Evolutionary conservation across 2,329 filamentous ascomycete species (phyloP).

Genomic region (Aspergillus fumigatus): DNA sequence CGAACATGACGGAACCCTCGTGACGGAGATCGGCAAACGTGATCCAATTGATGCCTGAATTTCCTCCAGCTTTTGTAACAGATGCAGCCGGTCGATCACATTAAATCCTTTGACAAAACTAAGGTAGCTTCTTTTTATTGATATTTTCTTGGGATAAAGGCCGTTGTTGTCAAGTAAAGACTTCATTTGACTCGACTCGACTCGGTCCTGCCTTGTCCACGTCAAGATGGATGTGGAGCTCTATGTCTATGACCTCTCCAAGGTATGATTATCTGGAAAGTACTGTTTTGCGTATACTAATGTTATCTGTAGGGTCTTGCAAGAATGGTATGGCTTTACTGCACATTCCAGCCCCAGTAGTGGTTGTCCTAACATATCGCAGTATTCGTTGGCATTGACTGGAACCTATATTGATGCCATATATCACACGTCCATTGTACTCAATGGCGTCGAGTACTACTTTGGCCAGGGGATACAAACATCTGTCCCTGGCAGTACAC

Average conservation of each 20-base stretch:
- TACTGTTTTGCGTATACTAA: conserved; percentile 15
- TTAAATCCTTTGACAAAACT: background rate
- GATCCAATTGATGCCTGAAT: conserved; percentile 20
- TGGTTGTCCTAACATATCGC: conserved; percentile 12
- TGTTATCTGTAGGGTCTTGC: conserved; percentile 47
- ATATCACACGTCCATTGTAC: conserved; percentile 88
- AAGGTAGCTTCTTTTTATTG: background rate
- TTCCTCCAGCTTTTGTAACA: background rate
- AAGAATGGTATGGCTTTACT: conserved; percentile 39
- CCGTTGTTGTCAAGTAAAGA: background rate
- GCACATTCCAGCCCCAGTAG: background rate
- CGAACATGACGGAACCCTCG: conserved; percentile 11
- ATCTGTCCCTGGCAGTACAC: conserved; percentile 74
- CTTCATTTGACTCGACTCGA: background rate
- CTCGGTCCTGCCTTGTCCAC: background rate
- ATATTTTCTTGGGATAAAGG: background rate
- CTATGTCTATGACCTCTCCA: conserved; percentile 73
- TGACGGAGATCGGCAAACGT: conserved; percentile 23
- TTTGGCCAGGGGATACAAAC: conserved; percentile 85
- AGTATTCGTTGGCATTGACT: conserved; percentile 56
- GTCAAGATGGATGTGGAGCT: conserved; percentile 67
- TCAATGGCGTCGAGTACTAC: conserved; percentile 81
- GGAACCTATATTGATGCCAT: conserved; percentile 80
- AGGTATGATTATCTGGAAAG: conserved; percentile 27
- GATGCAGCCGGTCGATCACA: background rate